phyloP scores from a whole-genome alignment of 2,329 filamentous ascomycete genomes.

The Akanthomyces muscarius region DNA sequence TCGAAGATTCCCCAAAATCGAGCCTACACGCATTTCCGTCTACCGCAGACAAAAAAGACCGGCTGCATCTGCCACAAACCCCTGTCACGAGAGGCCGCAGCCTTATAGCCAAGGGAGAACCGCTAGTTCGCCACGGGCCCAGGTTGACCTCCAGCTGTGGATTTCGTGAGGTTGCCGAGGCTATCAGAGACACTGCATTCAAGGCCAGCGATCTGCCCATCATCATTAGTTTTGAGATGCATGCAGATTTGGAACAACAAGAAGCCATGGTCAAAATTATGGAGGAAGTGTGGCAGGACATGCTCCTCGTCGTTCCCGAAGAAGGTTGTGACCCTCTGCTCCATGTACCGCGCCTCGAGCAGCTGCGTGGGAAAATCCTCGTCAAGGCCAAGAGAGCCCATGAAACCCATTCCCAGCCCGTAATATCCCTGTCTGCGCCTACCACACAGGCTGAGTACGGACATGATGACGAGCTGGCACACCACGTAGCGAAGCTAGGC shows the following conservation, averaged over 20 bases:
- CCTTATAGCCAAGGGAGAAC: conserved; percentile 52
- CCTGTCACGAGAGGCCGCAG: conserved; percentile 24
- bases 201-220: conserved; percentile 70
- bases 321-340: conserved; percentile 49
- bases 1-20: conserved; percentile 30
- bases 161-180: conserved; percentile 81
- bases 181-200: conserved; percentile 77
- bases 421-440: conserved; percentile 16
- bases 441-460: conserved; percentile 25
- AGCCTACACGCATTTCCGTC: conserved; percentile 28
- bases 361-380: conserved; percentile 74
- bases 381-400: conserved; percentile 70
- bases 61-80: conserved; percentile 29
- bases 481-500: not conserved
- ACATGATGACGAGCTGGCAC: not conserved
- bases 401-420: conserved; percentile 22
- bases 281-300: conserved; percentile 76
- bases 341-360: conserved; percentile 63
- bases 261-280: conserved; percentile 92
- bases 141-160: conserved; percentile 82
- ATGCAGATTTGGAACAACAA: conserved; percentile 78
- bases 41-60: conserved; percentile 33
- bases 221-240: conserved; percentile 90
- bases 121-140: conserved; percentile 76
- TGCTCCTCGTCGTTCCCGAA: conserved; percentile 61